phyloP scores from a whole-genome alignment of 176 grass and related monocot species.

The Bonia amplexicaulis region DNA sequence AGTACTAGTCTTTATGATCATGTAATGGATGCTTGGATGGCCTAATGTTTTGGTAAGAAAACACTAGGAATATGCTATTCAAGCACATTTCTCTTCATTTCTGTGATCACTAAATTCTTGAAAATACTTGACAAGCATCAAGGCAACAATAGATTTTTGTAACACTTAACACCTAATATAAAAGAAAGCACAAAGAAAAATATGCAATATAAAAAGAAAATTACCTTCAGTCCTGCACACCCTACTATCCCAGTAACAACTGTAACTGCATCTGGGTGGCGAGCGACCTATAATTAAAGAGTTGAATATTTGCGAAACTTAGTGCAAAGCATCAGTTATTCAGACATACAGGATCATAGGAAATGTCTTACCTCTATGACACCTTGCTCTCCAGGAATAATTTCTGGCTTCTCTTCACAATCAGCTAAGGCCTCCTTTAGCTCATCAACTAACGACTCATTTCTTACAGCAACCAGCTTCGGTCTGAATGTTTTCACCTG shows the following conservation, averaged over 20 bases:
- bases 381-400: slow-evolving; percentile 97
- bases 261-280: slow-evolving; percentile 83
- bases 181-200: slow-evolving; percentile 1
- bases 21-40: background rate
- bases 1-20: background rate
- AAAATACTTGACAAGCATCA: background rate
- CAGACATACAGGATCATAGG: background rate
- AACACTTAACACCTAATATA: background rate
- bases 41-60: background rate
- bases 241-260: slow-evolving; percentile 98
- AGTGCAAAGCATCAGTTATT: background rate
- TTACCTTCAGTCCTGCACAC: slow-evolving; percentile 96
- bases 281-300: slow-evolving; percentile 59
- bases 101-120: background rate
- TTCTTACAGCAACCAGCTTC: slow-evolving; percentile 75
- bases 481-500: slow-evolving; percentile 95
- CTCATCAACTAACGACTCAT: slow-evolving; percentile 74
- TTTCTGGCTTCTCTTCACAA: slow-evolving; percentile 85
- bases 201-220: slow-evolving; percentile 4
- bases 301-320: slow-evolving; percentile 1
- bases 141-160: background rate
- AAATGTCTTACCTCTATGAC: slow-evolving; percentile 63
- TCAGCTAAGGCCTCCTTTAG: slow-evolving; percentile 93
- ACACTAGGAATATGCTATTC: background rate
- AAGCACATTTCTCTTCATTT: background rate